Evolutionary conservation across 2,329 filamentous ascomycete genomes (phyloP).

Genomic region (Metarhizium guizhouense): DNA sequence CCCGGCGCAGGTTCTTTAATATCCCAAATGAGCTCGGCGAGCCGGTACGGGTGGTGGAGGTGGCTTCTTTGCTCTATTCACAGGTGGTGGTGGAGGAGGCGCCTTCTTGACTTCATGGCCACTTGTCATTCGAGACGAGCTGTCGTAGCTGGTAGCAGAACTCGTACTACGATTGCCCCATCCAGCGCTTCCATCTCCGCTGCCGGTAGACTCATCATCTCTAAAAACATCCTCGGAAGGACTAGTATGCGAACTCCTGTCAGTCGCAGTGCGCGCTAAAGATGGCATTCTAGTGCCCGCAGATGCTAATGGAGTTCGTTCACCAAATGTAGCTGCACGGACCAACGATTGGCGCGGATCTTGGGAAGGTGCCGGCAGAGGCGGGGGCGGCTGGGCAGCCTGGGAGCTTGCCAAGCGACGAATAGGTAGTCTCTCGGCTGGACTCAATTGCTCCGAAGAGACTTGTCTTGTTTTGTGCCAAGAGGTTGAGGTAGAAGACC

Average conservation of each 20-base stretch:
- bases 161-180: slow-evolving; percentile 43
- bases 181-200: slow-evolving; percentile 42
- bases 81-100: slow-evolving; percentile 42
- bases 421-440: slow-evolving; percentile 33
- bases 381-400: slow-evolving; percentile 18
- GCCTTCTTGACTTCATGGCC: slow-evolving; percentile 40
- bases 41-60: slow-evolving; percentile 25
- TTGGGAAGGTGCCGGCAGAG: slow-evolving; percentile 24
- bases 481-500: slow-evolving; percentile 41
- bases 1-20: slow-evolving; percentile 4
- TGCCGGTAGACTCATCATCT: slow-evolving; percentile 40
- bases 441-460: not conserved
- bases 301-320: slow-evolving; percentile 8
- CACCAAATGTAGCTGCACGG: slow-evolving; percentile 3
- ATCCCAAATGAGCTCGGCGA: slow-evolving; percentile 17
- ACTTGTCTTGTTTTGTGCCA: slow-evolving; percentile 19
- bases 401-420: slow-evolving; percentile 27
- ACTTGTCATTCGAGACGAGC: slow-evolving; percentile 21
- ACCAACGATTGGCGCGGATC: slow-evolving; percentile 2
- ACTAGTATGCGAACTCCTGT: slow-evolving; percentile 17
- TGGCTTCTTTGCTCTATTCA: slow-evolving; percentile 35
- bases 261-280: slow-evolving; percentile 34
- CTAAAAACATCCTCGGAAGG: slow-evolving; percentile 35
- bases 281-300: slow-evolving; percentile 25
- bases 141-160: slow-evolving; percentile 47